Base-by-base conservation (phyloP, 345 rosid genomes). In the Pistacia vera region DNA sequence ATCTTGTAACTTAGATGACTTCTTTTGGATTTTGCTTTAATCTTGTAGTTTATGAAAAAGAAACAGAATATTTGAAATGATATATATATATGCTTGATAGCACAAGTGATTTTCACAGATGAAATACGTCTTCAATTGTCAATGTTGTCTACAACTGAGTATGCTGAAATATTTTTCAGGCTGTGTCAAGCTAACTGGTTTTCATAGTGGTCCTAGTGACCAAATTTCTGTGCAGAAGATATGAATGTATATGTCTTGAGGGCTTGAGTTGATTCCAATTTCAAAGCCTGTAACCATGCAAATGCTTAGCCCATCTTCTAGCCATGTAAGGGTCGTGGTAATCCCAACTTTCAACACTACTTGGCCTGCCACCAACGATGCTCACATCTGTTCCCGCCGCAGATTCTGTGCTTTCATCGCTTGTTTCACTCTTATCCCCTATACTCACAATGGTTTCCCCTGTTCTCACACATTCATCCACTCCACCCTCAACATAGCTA, bases 261-360 rank as follows among this genome's bases (percentile, higher is more conserved):
- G 17, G 13, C 30, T 33, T 54, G 59, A 41, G 63, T 58, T 70
- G 63, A 74, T 63, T 81, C 67, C 61, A 72, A 28, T 55, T 77
- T 85, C 81, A 83, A 68, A 89, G 80, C 83, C 91, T 85, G 71
- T 88, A 91, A 58, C 89, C 93, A 79, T 89, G 92, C 83, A 93
- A 85, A 79, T 88, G 92, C 80, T 90, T 93, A 41, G 95, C 91
- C 97, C 97, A 93, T 78, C 98, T 81, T 86, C 93, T 88, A 41
- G 93, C 97, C 95, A 93, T 87, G 83, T 81, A 84, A 70, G 90
- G 95, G 68, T 90, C 90, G 78, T 86, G 93, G 79, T 87, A 90
- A 70, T 88, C 93, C 97, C 90, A 91, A 75, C 86, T 73, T 75
- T 89, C 91, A 2, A 79, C 90, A 64, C 81, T 78, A 63, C 94